Evolutionary conservation across 345 rosid species (phyloP), one percentile per base, ranked within the genome.

Genomic region (Excoecaria agallocha): DNA sequence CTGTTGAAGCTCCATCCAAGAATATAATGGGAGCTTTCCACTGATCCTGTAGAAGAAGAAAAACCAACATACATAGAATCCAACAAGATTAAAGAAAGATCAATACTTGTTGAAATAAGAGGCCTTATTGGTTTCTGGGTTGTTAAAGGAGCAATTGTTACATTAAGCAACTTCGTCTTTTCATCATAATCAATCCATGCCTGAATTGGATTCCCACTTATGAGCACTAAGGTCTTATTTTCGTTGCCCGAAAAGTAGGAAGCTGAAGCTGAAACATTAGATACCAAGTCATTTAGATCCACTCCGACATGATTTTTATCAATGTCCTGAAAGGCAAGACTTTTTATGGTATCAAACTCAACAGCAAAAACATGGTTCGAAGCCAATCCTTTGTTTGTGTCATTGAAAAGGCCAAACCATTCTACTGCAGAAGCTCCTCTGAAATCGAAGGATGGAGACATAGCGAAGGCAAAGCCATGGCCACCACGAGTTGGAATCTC

Each of bases 1-100:
- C 83, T 70, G 46, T 43, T 82, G 56, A 86, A 88, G 74, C 96
- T 92, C 93, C 97, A 92, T 25, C 97, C 97, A 48, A 86, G 67
- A 12, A 92, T 60, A 68, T 76, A 90, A 67, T 90, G 92, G 58
- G 81, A 83, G 4, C 82, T 54, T 6, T 70, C 8, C 16, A 82
- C 55, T 0, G 86, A 70, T 8, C 94, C 87, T 0, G 93, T 86
- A 1, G 96, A 68, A 0, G 96, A 85, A 8, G 92, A 93, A 79
- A 93, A 89, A 7, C 96, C 98, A 20, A 93, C 88, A 52, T 49
- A 88, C 91, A 88, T 87, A 3, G 52, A 52, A 20, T 78, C 67
- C 5, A 10, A 19, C 57, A 93, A 4, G 58, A 83, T 13, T 2
- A 73, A 3, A 1, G 87, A 83, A 56, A 93, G 82, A 86, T 93